These are phyloP conservation scores for Umbilicus rupestris DNA, from an alignment of 164 flowering plant genomes.

Conservation along the genomic window DNA sequence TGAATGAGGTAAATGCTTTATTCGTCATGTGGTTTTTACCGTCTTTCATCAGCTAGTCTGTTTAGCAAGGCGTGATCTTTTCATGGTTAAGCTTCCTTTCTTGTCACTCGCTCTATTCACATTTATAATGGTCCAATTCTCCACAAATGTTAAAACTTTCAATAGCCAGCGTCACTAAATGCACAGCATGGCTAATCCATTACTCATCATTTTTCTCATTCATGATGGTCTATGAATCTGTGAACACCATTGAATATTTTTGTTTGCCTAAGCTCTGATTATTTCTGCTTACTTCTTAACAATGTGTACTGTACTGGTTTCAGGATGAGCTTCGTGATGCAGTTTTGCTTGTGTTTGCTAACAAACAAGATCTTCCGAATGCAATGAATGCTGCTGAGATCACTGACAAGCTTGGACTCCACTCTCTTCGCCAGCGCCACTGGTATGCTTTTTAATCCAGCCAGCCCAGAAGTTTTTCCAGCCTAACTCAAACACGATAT, in stretches of 20 bases:
- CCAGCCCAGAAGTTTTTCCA: not conserved
- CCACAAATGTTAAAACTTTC: not conserved
- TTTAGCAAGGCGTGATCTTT: not conserved
- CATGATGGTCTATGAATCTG: not conserved
- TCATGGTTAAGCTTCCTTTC: too few relatives aligned
- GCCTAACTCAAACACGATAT: not conserved
- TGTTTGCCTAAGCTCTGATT: not conserved
- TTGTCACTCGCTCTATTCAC: too few relatives aligned
- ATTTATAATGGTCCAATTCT: not conserved
- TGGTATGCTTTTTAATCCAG: constrained; percentile 32
- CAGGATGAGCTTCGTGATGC: constrained; percentile 70
- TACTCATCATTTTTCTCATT: not conserved
- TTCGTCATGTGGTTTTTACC: not conserved
- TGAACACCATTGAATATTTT: not conserved
- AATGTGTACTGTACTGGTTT: constrained; percentile 9
- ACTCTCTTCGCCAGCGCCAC: constrained; percentile 55
- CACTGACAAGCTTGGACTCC: constrained; percentile 75
- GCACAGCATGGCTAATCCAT: not conserved
- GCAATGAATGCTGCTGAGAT: constrained; percentile 90
- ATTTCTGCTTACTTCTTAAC: not conserved
- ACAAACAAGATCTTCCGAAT: constrained; percentile 99
- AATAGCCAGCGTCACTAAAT: not conserved
- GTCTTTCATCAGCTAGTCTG: not conserved
- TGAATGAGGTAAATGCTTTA: constrained; percentile 47
- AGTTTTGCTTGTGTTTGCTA: constrained; percentile 62